Evolutionary conservation across 2,329 filamentous ascomycete species (phyloP).

Genomic region (Purpureocillium takamizusanense): DNA sequence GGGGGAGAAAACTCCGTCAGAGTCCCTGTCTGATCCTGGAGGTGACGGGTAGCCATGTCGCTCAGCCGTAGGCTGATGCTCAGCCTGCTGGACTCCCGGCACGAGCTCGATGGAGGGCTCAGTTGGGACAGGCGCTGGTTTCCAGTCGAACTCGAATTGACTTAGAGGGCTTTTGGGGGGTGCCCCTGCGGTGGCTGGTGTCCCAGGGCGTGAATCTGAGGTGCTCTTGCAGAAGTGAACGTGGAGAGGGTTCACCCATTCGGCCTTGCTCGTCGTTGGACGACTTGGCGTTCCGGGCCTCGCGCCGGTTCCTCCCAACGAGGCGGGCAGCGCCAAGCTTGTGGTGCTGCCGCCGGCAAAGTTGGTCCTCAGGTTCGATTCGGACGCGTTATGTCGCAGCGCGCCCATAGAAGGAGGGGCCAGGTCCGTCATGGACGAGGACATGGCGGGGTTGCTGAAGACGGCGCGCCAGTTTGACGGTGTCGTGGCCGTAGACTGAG

Average conservation of each 20-base stretch:
- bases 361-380: slow-evolving; percentile 21
- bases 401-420: slow-evolving; percentile 18
- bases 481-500: slow-evolving; percentile 20
- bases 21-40: slow-evolving; percentile 23
- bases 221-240: slow-evolving; percentile 29
- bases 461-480: slow-evolving; percentile 21
- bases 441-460: slow-evolving; percentile 25
- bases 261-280: slow-evolving; percentile 22
- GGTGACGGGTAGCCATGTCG: slow-evolving; percentile 25
- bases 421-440: slow-evolving; percentile 38
- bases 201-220: slow-evolving; percentile 6
- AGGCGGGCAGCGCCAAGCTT: slow-evolving; percentile 23
- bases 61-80: background rate
- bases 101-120: too few species aligned
- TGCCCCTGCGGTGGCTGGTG: background rate
- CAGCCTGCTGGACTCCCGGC: too few species aligned
- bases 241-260: slow-evolving; percentile 39
- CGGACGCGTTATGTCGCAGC: slow-evolving; percentile 26
- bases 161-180: slow-evolving; percentile 28
- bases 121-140: background rate
- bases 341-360: slow-evolving; percentile 25
- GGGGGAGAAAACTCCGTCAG: slow-evolving; percentile 12
- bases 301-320: slow-evolving; percentile 18
- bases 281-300: slow-evolving; percentile 15
- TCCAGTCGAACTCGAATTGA: slow-evolving; percentile 28